Conservation (phyloP, 2,329 filamentous ascomycete species). For the Cordyceps cicadae region DNA sequence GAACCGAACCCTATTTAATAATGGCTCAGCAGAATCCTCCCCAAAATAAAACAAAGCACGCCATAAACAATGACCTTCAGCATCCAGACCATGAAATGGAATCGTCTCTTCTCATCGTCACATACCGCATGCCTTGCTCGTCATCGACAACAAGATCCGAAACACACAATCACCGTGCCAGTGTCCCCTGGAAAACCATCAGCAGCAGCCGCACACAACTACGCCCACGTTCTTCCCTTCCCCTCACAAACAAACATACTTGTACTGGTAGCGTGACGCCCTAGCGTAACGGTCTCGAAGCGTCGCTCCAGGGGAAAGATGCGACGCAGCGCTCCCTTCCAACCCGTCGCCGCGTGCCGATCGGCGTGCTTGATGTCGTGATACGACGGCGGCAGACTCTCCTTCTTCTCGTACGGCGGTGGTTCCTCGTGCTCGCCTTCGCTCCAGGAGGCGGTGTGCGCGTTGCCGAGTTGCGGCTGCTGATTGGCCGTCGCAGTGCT, state of each 20-base stretch:
- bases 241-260: not conserved
- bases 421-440: not conserved
- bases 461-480: not conserved
- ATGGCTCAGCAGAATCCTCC: too few species aligned
- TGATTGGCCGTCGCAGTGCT: not conserved
- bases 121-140: not conserved
- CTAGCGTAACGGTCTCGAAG: constrained; percentile 10
- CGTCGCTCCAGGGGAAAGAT: constrained; percentile 1
- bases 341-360: not conserved
- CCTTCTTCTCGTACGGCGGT: constrained; percentile 8
- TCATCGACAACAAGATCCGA: constrained; percentile 8
- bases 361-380: constrained; percentile 1
- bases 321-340: constrained; percentile 1
- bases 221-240: not conserved
- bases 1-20: too few species aligned
- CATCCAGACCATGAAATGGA: not conserved
- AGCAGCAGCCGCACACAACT: not conserved
- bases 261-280: not conserved
- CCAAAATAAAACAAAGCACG: too few species aligned
- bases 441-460: not conserved
- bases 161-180: not conserved
- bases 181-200: not conserved
- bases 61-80: too few species aligned
- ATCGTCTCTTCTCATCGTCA: not conserved
- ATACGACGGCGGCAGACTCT: constrained; percentile 4